phyloP scores from a whole-genome alignment of 2,329 filamentous ascomycete species.

The Dactylellina haptotyla region DNA sequence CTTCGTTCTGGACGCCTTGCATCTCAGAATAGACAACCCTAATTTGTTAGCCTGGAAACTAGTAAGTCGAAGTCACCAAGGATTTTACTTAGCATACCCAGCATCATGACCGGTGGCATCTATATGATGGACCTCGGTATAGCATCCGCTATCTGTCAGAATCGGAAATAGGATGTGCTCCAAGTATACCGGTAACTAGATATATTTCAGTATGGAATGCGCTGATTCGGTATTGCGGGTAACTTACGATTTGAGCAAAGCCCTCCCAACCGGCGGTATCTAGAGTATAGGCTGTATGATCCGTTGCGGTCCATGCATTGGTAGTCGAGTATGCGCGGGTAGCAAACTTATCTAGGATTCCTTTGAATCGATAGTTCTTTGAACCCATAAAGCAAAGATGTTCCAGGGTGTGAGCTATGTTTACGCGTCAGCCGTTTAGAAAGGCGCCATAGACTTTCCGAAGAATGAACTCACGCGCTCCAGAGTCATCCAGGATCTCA shows the following conservation, averaged over 20 bases:
- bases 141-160: slow-evolving; percentile 88
- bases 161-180: slow-evolving; percentile 93
- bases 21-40: slow-evolving; percentile 97
- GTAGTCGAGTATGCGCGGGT: slow-evolving; percentile 92
- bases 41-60: slow-evolving; percentile 1
- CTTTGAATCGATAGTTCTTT: slow-evolving; percentile 92
- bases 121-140: slow-evolving; percentile 95
- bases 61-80: slow-evolving; percentile 15
- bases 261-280: slow-evolving; percentile 97
- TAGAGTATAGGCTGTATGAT: slow-evolving; percentile 95
- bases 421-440: slow-evolving; percentile 17
- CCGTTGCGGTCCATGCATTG: slow-evolving; percentile 96
- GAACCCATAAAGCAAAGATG: slow-evolving; percentile 75
- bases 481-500: slow-evolving; percentile 97
- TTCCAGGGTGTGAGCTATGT: slow-evolving; percentile 65
- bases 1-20: slow-evolving; percentile 91
- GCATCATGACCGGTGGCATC: slow-evolving; percentile 94
- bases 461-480: slow-evolving; percentile 68
- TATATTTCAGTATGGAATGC: neutral
- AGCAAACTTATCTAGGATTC: slow-evolving; percentile 90
- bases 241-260: slow-evolving; percentile 79
- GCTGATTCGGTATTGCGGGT: neutral
- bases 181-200: slow-evolving; percentile 81
- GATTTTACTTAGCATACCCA: slow-evolving; percentile 61
- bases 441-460: neutral